phyloP scores from a whole-genome alignment of 805 yeast genomes.

The Vanderwaltozyma polyspora region DNA sequence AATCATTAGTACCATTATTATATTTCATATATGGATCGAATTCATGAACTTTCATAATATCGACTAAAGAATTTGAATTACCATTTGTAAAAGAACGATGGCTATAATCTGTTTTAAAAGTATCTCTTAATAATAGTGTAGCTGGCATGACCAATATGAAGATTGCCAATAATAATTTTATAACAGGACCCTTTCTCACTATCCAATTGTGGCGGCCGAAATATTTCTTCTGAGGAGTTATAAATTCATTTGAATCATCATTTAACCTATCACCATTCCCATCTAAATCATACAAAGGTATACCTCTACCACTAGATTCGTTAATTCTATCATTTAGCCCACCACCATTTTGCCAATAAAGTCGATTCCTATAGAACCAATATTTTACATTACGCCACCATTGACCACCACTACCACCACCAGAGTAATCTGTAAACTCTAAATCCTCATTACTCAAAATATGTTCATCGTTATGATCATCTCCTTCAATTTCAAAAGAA shows the following conservation, averaged over 20 bases:
- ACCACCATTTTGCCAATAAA: constrained; percentile 1
- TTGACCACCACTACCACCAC: neutral
- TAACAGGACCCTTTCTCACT: no score
- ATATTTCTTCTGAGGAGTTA: no score
- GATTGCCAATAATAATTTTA: neutral
- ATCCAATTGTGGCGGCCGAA: no score
- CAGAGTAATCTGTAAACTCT: neutral
- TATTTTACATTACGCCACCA: constrained; percentile 3
- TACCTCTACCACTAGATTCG: constrained; percentile 5
- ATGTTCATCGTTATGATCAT: constrained; percentile 1
- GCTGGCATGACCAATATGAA: neutral
- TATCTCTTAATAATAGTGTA: neutral
- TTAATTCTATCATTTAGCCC: neutral
- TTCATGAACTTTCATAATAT: neutral
- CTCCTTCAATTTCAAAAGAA: constrained; percentile 3
- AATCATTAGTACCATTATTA: constrained; percentile 54
- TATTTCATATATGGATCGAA: constrained; percentile 16
- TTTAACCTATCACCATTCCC: constrained; percentile 6
- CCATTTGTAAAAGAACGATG: neutral
- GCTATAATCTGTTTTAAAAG: neutral
- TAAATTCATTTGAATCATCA: no score
- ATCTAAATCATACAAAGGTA: constrained; percentile 17
- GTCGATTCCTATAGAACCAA: constrained; percentile 4
- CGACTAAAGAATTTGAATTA: neutral
- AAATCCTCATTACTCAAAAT: neutral